Base-by-base conservation (phyloP, 1,284 basidiomycete species). In the Ganoderma sp. region DNA sequence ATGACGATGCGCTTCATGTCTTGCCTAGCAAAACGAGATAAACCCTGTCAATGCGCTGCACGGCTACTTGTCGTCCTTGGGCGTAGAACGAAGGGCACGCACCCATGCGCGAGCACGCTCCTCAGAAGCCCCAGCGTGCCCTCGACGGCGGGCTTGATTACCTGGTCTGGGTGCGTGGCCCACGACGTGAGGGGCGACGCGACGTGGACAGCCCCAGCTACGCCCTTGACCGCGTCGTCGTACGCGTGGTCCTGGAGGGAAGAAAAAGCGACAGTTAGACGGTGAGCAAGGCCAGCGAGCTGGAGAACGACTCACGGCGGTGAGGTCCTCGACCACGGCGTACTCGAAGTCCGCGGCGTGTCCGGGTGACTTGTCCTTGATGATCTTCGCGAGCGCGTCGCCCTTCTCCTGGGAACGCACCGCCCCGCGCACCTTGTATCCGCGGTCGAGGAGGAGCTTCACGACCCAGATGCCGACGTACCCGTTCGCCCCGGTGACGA, bases 271-370 rank as follows among this genome's bases (percentile, higher is more conserved):
- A 22, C n/a, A 2, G 22, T 50, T 3, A 50, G 32, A 57, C 34
- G 39, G 9, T 15, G 10, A 57, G 15, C 52, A 61, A 15, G 0
- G 17, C 22, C 14, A 37, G 3, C 9, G 37, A 1, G 1, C 8
- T 14, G n/a, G 48, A 50, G 22, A 25, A 9, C 22, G 4, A 67
- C 79, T 61, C 59, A 85, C 83, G 78, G 83, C 77, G 7, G 81
- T 84, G 71, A 89, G 85, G 74, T 90, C 88, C 61, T 83, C 80
- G 1, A 88, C 87, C 39, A 87, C 80, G 43, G 82, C 82, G 74
- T 84, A 77, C 71, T 85, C 83, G 68, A 87, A 82, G 43, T 52
- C 37, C 2, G 17, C 3, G 7, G 45, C 68, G 66, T 82, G 80
- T 61, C 81, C 81, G 7, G 79, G 82, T 70, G 80, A 78, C 65